Conservation (phyloP, 768 basidiomycete species). For the Lentinus tigrinus region DNA sequence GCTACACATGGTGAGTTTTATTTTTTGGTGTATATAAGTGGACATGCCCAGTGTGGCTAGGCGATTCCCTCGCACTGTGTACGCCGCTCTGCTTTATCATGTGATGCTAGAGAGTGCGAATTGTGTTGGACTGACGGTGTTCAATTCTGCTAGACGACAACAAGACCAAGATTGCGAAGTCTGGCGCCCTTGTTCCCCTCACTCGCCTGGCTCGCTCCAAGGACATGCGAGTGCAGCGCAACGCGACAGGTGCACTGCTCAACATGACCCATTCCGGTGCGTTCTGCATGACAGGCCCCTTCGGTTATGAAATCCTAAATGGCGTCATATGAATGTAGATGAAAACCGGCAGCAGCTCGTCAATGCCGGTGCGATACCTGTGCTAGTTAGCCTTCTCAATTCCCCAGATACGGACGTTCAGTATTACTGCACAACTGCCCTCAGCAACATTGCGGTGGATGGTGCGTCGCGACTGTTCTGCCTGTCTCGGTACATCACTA, state of each 20-base stretch:
- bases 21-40: background rate
- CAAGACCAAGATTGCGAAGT: slow-evolving; percentile 99
- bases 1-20: slow-evolving; percentile 86
- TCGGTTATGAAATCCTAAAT: slow-evolving; percentile 3
- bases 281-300: slow-evolving; percentile 16
- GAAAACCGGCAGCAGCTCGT: slow-evolving; percentile 99
- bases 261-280: slow-evolving; percentile 99
- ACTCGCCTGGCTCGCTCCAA: slow-evolving; percentile 95
- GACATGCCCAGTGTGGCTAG: background rate
- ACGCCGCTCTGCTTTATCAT: too few relatives aligned
- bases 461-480: slow-evolving; percentile 41
- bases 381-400: slow-evolving; percentile 90
- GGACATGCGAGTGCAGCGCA: slow-evolving; percentile 98
- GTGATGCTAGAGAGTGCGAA: too few relatives aligned
- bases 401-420: slow-evolving; percentile 99
- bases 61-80: too few relatives aligned
- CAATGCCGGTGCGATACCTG: slow-evolving; percentile 97
- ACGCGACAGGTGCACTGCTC: slow-evolving; percentile 94
- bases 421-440: slow-evolving; percentile 98
- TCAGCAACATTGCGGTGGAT: slow-evolving; percentile 98
- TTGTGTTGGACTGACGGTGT: too few relatives aligned
- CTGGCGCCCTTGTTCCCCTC: slow-evolving; percentile 95
- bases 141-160: slow-evolving; percentile 93
- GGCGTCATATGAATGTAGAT: slow-evolving; percentile 48
- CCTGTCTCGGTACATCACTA: background rate